Conservation (phyloP, 1,284 basidiomycete genomes). For the Cryptococcus hybrid region DNA sequence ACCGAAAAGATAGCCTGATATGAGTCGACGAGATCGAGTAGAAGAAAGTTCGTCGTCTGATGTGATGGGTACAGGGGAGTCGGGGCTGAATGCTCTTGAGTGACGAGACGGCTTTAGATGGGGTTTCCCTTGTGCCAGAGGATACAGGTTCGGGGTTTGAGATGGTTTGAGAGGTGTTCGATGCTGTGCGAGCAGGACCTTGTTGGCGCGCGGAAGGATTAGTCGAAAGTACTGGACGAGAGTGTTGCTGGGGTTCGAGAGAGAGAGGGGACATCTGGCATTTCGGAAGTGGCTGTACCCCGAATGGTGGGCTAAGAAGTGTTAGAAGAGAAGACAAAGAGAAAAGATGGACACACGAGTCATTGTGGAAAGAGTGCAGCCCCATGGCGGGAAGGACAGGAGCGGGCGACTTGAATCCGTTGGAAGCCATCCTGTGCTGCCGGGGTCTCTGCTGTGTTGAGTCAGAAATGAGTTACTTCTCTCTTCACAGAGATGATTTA, state of each 20-base stretch:
- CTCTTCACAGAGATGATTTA: not conserved
- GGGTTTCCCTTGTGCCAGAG: not conserved
- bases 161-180: not conserved
- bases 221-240: no score
- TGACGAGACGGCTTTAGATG: not conserved
- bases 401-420: constrained; percentile 37
- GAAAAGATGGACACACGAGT: constrained; percentile 38
- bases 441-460: not conserved
- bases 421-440: constrained; percentile 16
- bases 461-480: not conserved
- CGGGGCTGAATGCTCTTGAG: constrained; percentile 2
- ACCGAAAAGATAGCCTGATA: constrained; percentile 48
- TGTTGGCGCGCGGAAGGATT: no score
- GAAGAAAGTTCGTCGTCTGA: constrained; percentile 33
- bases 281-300: constrained; percentile 27
- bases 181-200: not conserved
- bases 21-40: constrained; percentile 36
- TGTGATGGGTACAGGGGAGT: constrained; percentile 2
- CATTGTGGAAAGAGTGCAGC: constrained; percentile 47
- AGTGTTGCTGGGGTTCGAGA: constrained; percentile 6
- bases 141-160: not conserved
- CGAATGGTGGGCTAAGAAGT: constrained; percentile 38
- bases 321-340: not conserved
- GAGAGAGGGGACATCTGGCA: constrained; percentile 30
- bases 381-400: constrained; percentile 49